These are phyloP conservation scores for Malassezia japonica DNA, from an alignment of 1,284 basidiomycete genomes.

Conservation along the genomic window DNA sequence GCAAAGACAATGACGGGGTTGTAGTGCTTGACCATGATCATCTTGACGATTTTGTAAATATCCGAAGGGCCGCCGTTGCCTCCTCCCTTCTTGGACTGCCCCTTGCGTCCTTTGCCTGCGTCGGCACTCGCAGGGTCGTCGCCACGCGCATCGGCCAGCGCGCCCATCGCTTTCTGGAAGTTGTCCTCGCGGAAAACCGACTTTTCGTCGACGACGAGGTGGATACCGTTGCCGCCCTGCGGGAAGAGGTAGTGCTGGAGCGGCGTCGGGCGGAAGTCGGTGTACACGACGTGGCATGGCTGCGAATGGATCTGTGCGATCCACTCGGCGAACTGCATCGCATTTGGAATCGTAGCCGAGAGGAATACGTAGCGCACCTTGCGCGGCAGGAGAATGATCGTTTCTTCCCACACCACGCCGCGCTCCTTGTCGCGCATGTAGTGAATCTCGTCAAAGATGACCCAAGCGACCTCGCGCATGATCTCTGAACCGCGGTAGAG, in stretches of 20 bases:
- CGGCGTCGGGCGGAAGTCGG: constrained; percentile 95
- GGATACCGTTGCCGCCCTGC: constrained; percentile 89
- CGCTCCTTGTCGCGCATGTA: constrained; percentile 93
- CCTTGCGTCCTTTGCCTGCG: constrained; percentile 61
- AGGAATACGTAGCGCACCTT: constrained; percentile 95
- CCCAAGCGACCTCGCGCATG: constrained; percentile 99
- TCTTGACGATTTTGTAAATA: constrained; percentile 94
- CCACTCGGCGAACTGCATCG: constrained; percentile 99
- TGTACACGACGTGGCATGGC: constrained; percentile 98
- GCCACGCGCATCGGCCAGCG: constrained; percentile 66
- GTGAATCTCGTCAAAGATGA: constrained; percentile 98
- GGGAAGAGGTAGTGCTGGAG: constrained; percentile 98
- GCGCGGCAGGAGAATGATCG: constrained; percentile 92
- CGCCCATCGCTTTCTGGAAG: constrained; percentile 95
- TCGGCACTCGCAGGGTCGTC: constrained; percentile 77
- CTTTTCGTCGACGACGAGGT: constrained; percentile 94
- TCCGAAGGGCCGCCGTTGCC: constrained; percentile 91
- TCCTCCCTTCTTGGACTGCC: constrained; percentile 67
- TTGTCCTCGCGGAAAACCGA: constrained; percentile 94
- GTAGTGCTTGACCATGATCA: constrained; percentile 97
- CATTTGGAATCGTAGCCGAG: constrained; percentile 98
- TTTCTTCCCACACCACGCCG: constrained; percentile 62
- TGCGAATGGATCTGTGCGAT: constrained; percentile 94
- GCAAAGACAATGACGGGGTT: constrained; percentile 98
- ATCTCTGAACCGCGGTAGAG: constrained; percentile 96